Conservation (phyloP, 1,284 basidiomycete species). For the Termitomyces sp. region DNA sequence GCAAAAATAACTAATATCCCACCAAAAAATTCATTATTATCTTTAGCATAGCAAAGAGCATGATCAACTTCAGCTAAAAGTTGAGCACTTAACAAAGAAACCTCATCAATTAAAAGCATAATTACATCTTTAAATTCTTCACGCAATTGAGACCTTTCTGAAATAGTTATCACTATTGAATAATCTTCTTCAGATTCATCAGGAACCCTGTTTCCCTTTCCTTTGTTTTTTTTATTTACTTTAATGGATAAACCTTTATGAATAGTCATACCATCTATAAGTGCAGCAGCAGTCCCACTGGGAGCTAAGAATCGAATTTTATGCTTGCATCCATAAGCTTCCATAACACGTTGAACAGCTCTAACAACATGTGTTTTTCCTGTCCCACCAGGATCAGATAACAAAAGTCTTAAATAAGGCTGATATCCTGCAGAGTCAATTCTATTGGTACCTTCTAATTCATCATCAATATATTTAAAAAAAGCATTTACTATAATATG, state of each 20-base stretch:
- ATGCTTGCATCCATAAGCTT: slow-evolving; percentile 18
- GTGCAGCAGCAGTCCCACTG: slow-evolving; percentile 24
- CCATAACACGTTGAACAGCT: slow-evolving; percentile 22
- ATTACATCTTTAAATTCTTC: slow-evolving; percentile 9
- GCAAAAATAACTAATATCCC: slow-evolving; percentile 28
- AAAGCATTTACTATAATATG: slow-evolving; percentile 1
- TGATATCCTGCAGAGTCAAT: neutral
- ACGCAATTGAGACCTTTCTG: neutral
- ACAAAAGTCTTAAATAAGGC: slow-evolving; percentile 18
- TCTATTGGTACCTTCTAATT: neutral
- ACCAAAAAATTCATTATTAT: slow-evolving; percentile 24
- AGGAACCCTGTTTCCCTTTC: slow-evolving; percentile 6
- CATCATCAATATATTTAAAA: slow-evolving; percentile 6
- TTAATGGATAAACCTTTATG: slow-evolving; percentile 17
- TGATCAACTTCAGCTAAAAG: slow-evolving; percentile 24
- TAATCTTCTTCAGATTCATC: neutral
- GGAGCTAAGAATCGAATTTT: slow-evolving; percentile 24
- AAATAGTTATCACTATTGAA: neutral
- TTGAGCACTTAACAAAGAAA: slow-evolving; percentile 25
- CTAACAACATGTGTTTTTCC: slow-evolving; percentile 29
- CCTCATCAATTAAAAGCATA: slow-evolving; percentile 27
- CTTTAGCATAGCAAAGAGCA: slow-evolving; percentile 23
- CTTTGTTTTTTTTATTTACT: slow-evolving; percentile 3
- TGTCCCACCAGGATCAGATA: slow-evolving; percentile 28
- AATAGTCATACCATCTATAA: slow-evolving; percentile 26